A percentile compares a stretch with the other conserved stretches of the same genome.
These are phyloP conservation scores for Irpex lacteus DNA, from an alignment of 1,284 basidiomycete species.

Conservation along the genomic window DNA sequence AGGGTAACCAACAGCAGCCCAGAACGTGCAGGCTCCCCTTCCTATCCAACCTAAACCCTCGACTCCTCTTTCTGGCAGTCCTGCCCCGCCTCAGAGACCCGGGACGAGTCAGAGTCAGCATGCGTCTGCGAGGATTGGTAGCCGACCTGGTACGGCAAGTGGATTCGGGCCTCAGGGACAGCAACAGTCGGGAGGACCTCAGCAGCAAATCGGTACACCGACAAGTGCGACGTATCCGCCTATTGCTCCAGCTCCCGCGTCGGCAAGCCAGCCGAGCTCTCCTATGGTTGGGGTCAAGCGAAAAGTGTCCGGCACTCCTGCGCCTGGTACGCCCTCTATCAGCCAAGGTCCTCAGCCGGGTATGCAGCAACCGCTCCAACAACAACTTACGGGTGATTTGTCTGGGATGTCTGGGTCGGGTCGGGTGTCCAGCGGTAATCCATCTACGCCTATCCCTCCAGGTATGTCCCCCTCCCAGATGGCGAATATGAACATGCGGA, in stretches of 20 bases:
- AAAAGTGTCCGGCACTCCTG: slow-evolving; percentile 17
- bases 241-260: slow-evolving; percentile 26
- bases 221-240: slow-evolving; percentile 22
- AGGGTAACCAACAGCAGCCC: background rate
- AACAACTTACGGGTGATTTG: background rate
- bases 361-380: slow-evolving; percentile 3
- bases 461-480: slow-evolving; percentile 11
- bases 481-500: slow-evolving; percentile 14
- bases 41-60: background rate
- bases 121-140: slow-evolving; percentile 13
- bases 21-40: slow-evolving; percentile 1
- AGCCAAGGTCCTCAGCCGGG: background rate
- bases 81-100: slow-evolving; percentile 9
- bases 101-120: slow-evolving; percentile 16
- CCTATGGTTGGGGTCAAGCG: slow-evolving; percentile 25
- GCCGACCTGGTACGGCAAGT: slow-evolving; percentile 20
- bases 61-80: slow-evolving; percentile 1
- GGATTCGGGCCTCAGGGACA: slow-evolving; percentile 17
- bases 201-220: slow-evolving; percentile 18
- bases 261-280: slow-evolving; percentile 19
- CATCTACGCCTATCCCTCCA: background rate
- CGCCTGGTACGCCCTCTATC: slow-evolving; percentile 9
- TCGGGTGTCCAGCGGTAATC: background rate
- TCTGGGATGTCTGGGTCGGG: slow-evolving; percentile 1
- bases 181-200: slow-evolving; percentile 18